Conservation (phyloP, 1,284 basidiomycete genomes). For the Fomitopsis betulina region DNA sequence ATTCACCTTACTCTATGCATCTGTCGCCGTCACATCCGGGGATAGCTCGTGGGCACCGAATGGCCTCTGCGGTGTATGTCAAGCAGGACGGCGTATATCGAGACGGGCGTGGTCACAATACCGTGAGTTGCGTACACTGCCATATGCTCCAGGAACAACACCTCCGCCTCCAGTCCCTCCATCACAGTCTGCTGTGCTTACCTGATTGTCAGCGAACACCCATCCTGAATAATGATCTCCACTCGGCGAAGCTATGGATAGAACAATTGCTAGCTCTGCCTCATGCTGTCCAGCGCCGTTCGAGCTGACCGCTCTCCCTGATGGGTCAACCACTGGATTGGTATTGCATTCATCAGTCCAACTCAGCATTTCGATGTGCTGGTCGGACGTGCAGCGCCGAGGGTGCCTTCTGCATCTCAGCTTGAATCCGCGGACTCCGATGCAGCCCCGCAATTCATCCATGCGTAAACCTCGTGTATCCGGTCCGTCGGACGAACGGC, state of each 20-base stretch:
- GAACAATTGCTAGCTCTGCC: background rate
- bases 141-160: background rate
- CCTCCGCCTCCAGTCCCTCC: background rate
- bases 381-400: background rate
- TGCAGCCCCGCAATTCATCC: background rate
- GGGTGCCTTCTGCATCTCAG: background rate
- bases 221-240: background rate
- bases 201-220: background rate
- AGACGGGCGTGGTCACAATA: background rate
- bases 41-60: background rate
- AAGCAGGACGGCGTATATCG: no score
- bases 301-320: background rate
- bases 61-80: background rate
- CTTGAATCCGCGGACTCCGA: constrained; percentile 1
- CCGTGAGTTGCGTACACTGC: background rate
- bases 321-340: background rate
- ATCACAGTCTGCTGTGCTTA: background rate
- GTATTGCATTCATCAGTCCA: background rate
- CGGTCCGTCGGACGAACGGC: background rate
- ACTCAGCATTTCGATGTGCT: background rate
- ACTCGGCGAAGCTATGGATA: background rate
- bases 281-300: background rate
- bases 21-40: background rate
- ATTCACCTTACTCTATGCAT: background rate
- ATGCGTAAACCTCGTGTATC: background rate